Conservation (phyloP, 1,284 basidiomycete genomes). For the Vanrija sp. region DNA sequence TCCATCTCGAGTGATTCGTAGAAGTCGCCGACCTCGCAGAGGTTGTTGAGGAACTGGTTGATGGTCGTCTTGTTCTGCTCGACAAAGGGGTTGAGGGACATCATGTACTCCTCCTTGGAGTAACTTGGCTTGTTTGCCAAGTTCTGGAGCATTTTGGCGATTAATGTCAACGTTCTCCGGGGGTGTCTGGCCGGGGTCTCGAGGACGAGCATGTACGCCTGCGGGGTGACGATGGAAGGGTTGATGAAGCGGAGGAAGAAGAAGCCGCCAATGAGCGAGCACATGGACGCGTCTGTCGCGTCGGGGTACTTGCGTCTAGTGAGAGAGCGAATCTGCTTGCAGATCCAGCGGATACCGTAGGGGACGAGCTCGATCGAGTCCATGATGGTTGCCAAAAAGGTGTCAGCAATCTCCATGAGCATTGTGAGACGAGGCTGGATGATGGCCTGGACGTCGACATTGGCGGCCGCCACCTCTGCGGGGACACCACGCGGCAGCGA, state of each 20-base stretch:
- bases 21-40: slow-evolving; percentile 98
- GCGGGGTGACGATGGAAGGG: slow-evolving; percentile 98
- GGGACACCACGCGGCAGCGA: slow-evolving; percentile 88
- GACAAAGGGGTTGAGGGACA: slow-evolving; percentile 94
- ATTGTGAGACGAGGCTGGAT: slow-evolving; percentile 93
- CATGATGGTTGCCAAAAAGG: slow-evolving; percentile 95
- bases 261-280: slow-evolving; percentile 97
- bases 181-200: slow-evolving; percentile 96
- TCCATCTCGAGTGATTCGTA: slow-evolving; percentile 99
- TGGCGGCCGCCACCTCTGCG: slow-evolving; percentile 87
- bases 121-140: slow-evolving; percentile 98
- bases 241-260: slow-evolving; percentile 99
- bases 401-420: slow-evolving; percentile 99
- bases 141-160: slow-evolving; percentile 99
- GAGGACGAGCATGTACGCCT: slow-evolving; percentile 99
- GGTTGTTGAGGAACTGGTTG: slow-evolving; percentile 91
- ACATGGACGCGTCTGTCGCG: slow-evolving; percentile 94
- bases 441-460: slow-evolving; percentile 92
- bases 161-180: slow-evolving; percentile 89
- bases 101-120: slow-evolving; percentile 98
- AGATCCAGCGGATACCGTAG: slow-evolving; percentile 99
- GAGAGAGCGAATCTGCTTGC: slow-evolving; percentile 95
- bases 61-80: slow-evolving; percentile 97
- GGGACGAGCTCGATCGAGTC: slow-evolving; percentile 96
- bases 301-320: slow-evolving; percentile 98